Evolutionary conservation across 352 stramenopile genomes (phyloP).

Genomic region (Phytophthora pseudosyringae): DNA sequence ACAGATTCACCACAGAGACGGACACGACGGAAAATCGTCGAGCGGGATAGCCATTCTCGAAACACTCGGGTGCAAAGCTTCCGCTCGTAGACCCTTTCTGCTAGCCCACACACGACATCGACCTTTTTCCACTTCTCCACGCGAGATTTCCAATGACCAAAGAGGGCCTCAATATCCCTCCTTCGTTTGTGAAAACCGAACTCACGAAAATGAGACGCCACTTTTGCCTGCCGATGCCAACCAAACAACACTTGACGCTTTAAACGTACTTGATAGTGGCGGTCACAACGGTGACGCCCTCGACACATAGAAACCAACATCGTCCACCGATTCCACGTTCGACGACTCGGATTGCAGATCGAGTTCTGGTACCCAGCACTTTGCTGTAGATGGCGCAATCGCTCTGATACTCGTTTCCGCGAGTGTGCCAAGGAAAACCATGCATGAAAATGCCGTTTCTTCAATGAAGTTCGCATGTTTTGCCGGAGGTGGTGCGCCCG

Average conservation of each 20-base stretch:
- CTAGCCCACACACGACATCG: conserved; percentile 25
- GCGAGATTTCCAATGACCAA: conserved; percentile 34
- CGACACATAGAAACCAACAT: conserved; percentile 15
- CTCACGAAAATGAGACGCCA: conserved; percentile 8
- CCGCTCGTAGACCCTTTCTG: conserved; percentile 23
- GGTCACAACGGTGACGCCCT: conserved; percentile 13
- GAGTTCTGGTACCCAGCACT: conserved; percentile 27
- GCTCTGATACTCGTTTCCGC: background rate
- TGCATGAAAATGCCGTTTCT: conserved; percentile 27
- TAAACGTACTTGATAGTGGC: conserved; percentile 8
- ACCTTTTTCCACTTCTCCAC: conserved; percentile 37
- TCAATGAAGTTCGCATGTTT: conserved; percentile 25
- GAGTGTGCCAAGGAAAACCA: conserved; percentile 26
- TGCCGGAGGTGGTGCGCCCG: conserved; percentile 32
- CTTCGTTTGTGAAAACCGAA: background rate
- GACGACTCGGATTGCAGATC: conserved; percentile 36
- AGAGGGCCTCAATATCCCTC: background rate
- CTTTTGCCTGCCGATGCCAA: conserved; percentile 22
- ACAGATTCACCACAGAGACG: conserved; percentile 20
- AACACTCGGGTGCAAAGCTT: conserved; percentile 32
- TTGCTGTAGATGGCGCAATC: conserved; percentile 5
- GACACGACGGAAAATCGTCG: conserved; percentile 6
- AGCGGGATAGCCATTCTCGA: conserved; percentile 24
- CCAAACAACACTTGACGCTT: conserved; percentile 19
- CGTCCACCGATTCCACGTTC: conserved; percentile 39